Evolutionary conservation across 1,139 yeast genomes (phyloP), one percentile per base, ranked within the genome.

Genomic region (Debaryomyces sp.): DNA sequence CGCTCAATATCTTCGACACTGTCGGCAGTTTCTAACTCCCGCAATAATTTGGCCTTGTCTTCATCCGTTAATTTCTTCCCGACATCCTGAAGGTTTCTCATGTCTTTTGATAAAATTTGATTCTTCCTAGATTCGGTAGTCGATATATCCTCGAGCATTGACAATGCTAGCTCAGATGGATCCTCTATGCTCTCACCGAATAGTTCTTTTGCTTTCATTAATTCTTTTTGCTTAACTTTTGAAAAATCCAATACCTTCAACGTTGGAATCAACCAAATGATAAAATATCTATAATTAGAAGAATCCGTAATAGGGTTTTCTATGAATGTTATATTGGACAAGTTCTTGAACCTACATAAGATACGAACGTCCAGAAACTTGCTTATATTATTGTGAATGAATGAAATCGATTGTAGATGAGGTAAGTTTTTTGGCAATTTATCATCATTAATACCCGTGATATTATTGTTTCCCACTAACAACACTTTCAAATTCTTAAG

Each of bases 1-100:
- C 82, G 69, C 54, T 86, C 89, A 12, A 91, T 86, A 55, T 91
- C 97, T 12, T 79, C 87, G 51, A 91, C 64, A 46, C 85, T 83
- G 4, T 82, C 75, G 1, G 97, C 96, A 32, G 67, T 70, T 47
- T 77, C 77, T 48, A 91, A 70, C 50, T 82, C 78, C 43, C 71
- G 64, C 54, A 84, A 74, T 44, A 91, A 66, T 46, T 68, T 68
- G 13, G 66, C 66, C 52, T 76, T 78, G 46, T 86, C 90, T 12
- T 77, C 82, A 1, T 73, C 77, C 1, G 84, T 73, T 55, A 89
- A 69, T 50, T 76, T 79, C 32, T 43, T 44, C 9, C 44, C 45
- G 26, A 38, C 22, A 21, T n/a, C 43, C 34, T 39, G 38, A 9
- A 43, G 22, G 4, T 33, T 43, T 44, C 38, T 38, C 7, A 26